These are phyloP conservation scores for Epichloe gansuensis DNA, from an alignment of 2,329 filamentous ascomycete genomes.

Conservation along the genomic window DNA sequence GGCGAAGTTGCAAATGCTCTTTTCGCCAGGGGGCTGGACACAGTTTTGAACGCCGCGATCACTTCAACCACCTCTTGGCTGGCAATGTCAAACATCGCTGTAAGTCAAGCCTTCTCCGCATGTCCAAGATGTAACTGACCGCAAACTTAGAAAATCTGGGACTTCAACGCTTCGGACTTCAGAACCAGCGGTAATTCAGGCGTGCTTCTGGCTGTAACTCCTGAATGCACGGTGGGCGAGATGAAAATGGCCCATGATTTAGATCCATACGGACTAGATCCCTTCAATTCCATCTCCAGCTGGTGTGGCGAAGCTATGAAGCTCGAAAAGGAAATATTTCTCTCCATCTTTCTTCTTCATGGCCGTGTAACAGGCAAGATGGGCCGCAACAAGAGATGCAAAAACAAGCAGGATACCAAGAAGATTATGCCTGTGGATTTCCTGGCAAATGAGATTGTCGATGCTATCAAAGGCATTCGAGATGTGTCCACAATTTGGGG, in stretches of 20 bases:
- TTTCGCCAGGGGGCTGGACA: constrained; percentile 13
- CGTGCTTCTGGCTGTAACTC: constrained; percentile 15
- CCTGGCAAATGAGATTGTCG: constrained; percentile 3
- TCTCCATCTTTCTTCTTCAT: constrained; percentile 7
- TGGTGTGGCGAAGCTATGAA: constrained; percentile 9
- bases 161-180: constrained; percentile 12
- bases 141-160: constrained; percentile 15
- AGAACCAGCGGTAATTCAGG: constrained; percentile 9
- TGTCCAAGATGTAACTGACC: not conserved
- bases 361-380: not conserved
- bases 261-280: constrained; percentile 5
- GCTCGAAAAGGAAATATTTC: constrained; percentile 8
- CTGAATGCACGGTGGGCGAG: constrained; percentile 14
- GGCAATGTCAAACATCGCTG: constrained; percentile 13
- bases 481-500: constrained; percentile 7
- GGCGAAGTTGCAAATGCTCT: constrained; percentile 8
- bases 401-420: not conserved
- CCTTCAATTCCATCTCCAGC: not conserved
- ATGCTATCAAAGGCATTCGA: not conserved
- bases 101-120: constrained; percentile 6
- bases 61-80: constrained; percentile 13
- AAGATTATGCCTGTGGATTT: constrained; percentile 1
- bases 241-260: constrained; percentile 3
- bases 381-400: not conserved
- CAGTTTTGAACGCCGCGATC: constrained; percentile 12